These are phyloP conservation scores for Russula sp. DNA, from an alignment of 768 basidiomycete species.

Conservation along the genomic window DNA sequence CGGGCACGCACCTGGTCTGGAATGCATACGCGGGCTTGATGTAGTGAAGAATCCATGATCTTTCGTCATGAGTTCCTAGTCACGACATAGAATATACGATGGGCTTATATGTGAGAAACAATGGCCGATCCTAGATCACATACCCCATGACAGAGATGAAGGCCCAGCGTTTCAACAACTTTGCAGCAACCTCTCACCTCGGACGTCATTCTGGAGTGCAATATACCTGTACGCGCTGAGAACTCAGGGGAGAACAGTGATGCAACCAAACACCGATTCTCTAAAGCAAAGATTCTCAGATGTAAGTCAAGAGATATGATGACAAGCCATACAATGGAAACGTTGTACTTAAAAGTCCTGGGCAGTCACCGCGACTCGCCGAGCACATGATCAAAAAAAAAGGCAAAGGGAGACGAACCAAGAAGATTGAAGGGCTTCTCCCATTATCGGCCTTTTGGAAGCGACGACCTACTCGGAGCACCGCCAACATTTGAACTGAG, in stretches of 20 bases:
- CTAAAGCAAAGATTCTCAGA: conserved; percentile 25
- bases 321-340: conserved; percentile 52
- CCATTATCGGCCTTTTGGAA: conserved; percentile 81
- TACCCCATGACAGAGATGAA: conserved; percentile 24
- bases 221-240: conserved; percentile 91
- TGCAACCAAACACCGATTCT: conserved; percentile 88
- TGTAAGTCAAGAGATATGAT: background rate
- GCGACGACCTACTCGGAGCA: conserved; percentile 91
- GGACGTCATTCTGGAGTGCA: conserved; percentile 78
- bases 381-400: background rate
- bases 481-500: conserved; percentile 87
- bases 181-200: conserved; percentile 85
- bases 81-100: conserved; percentile 59
- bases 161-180: conserved; percentile 88
- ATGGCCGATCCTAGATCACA: background rate
- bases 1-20: conserved; percentile 63
- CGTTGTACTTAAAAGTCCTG: conserved; percentile 94
- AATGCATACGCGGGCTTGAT: conserved; percentile 92
- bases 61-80: conserved; percentile 95
- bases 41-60: conserved; percentile 90
- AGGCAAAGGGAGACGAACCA: conserved; percentile 21
- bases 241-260: conserved; percentile 87
- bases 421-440: conserved; percentile 75
- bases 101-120: background rate
- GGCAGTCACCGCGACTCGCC: conserved; percentile 56